Evolutionary conservation across 371 early-diverging fungal genomes (phyloP).

Genomic region (Mortierella sp.): DNA sequence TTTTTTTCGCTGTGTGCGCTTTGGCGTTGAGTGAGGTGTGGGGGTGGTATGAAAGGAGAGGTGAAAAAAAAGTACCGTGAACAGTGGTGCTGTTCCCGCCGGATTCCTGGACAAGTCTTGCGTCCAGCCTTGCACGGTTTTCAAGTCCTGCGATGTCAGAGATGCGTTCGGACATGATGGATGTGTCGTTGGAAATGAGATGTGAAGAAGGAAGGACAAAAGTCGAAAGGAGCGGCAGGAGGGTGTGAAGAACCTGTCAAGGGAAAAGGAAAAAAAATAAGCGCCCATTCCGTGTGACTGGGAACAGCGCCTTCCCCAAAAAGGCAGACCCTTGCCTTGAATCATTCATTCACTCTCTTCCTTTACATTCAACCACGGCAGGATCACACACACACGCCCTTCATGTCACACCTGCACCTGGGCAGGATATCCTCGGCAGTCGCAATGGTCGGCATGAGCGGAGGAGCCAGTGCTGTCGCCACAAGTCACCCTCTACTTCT

Average conservation of each 20-base stretch:
- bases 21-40: neutral
- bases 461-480: conserved; percentile 13
- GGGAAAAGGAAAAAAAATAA: neutral
- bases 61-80: conserved; percentile 30
- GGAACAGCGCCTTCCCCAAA: neutral
- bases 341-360: neutral
- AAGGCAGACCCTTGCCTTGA: neutral
- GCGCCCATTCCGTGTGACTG: neutral
- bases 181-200: neutral
- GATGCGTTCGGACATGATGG: conserved; percentile 35
- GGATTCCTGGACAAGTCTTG: conserved; percentile 30
- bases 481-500: conserved; percentile 19
- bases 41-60: neutral
- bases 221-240: neutral
- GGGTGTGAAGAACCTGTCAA: neutral
- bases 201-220: neutral
- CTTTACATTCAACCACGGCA: neutral
- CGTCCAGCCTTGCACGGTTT: conserved; percentile 23
- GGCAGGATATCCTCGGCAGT: conserved; percentile 41
- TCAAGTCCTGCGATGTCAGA: conserved; percentile 18
- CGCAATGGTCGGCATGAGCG: conserved; percentile 30
- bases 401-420: conserved; percentile 46
- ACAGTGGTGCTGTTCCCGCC: conserved; percentile 25
- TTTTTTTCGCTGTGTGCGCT: neutral
- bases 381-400: neutral